Conservation (phyloP, 805 yeast genomes). For the Metschnikowia cerradonensis region DNA sequence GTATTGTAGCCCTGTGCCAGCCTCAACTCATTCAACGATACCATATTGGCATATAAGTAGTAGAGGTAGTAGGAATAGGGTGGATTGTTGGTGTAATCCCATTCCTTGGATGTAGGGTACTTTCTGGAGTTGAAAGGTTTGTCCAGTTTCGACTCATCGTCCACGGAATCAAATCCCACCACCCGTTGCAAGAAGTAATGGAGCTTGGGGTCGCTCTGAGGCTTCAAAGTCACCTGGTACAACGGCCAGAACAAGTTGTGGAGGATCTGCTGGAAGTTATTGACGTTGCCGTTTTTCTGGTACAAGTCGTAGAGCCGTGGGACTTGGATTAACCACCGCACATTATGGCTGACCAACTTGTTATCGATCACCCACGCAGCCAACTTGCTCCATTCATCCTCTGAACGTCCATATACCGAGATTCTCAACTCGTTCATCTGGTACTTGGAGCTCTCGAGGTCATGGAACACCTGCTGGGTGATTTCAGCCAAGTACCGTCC, state of each 20-base stretch:
- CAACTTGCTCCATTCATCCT: conserved; percentile 91
- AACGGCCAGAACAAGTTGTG: conserved; percentile 80
- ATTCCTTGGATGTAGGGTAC: conserved; percentile 78
- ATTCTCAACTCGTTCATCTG: conserved; percentile 97
- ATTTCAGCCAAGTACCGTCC: conserved; percentile 91
- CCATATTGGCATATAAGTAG: conserved; percentile 80
- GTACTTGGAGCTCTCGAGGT: conserved; percentile 90
- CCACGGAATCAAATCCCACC: conserved; percentile 97
- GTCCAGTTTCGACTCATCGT: conserved; percentile 93
- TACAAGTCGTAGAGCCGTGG: conserved; percentile 92
- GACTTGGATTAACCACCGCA: conserved; percentile 93
- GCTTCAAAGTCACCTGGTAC: conserved; percentile 84
- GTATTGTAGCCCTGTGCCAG: conserved; percentile 73
- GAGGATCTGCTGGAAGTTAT: conserved; percentile 70
- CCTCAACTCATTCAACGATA: conserved; percentile 85
- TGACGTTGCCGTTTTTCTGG: conserved; percentile 67
- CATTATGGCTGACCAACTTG: conserved; percentile 86
- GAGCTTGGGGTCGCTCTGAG: conserved; percentile 84
- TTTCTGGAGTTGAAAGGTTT: conserved; percentile 68
- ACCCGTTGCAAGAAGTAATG: conserved; percentile 87
- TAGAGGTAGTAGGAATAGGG: conserved; percentile 97
- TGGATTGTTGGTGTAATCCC: conserved; percentile 80
- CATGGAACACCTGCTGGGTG: conserved; percentile 90
- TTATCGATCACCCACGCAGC: conserved; percentile 96
- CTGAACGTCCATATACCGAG: conserved; percentile 86